Conservation (phyloP, 345 rosid genomes). For the Chamaenerion angustifolium region DNA sequence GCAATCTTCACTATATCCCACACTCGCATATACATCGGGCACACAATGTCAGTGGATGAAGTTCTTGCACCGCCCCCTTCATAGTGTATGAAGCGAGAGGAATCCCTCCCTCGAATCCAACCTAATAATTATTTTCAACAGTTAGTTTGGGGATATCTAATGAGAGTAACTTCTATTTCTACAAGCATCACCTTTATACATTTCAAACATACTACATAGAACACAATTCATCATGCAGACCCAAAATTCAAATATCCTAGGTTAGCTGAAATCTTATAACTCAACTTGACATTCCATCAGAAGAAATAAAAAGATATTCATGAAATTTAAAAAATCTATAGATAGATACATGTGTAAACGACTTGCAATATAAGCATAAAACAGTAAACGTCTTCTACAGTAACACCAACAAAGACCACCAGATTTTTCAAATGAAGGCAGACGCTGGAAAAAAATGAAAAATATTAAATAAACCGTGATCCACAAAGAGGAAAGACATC, state of each 20-base stretch:
- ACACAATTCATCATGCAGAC: not conserved
- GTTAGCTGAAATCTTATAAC: too few relatives aligned
- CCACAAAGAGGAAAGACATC: too few relatives aligned
- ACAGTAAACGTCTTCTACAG: too few relatives aligned
- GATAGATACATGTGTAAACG: not conserved
- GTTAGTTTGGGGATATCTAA: not conserved
- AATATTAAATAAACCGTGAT: too few relatives aligned
- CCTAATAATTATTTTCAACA: constrained; percentile 31
- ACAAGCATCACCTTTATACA: not conserved
- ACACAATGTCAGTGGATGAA: constrained; percentile 73
- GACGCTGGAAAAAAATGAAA: too few relatives aligned
- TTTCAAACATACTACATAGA: not conserved
- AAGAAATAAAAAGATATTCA: not conserved
- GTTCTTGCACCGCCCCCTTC: constrained; percentile 99
- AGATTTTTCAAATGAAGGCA: too few relatives aligned
- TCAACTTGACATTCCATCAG: not conserved
- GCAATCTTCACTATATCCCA: constrained; percentile 96
- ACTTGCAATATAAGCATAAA: too few relatives aligned
- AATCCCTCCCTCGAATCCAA: constrained; percentile 80
- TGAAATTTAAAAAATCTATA: not conserved
- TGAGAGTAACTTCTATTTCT: not conserved
- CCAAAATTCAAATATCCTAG: too few relatives aligned
- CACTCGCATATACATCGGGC: constrained; percentile 98
- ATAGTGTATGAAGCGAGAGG: constrained; percentile 70
- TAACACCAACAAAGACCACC: too few relatives aligned